Conservation (phyloP, 352 stramenopile species). For the Achlya hypogyna region DNA sequence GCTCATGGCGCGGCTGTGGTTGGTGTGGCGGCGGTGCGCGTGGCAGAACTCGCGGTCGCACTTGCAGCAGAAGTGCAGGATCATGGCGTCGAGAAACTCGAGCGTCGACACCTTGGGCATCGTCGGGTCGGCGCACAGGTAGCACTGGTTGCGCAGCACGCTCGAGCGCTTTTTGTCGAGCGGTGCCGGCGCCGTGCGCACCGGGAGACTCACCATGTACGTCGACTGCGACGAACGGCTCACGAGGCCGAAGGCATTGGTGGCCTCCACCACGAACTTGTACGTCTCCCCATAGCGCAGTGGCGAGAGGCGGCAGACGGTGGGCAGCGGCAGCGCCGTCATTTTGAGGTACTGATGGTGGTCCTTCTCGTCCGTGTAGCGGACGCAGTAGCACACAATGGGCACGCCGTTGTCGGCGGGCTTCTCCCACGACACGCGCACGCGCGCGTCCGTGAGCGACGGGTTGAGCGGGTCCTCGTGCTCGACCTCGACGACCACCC, state of each 20-base stretch:
- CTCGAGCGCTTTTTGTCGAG: slow-evolving; percentile 27
- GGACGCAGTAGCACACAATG: slow-evolving; percentile 78
- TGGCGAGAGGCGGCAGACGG: slow-evolving; percentile 45
- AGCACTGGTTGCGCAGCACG: slow-evolving; percentile 55
- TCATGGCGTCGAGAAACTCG: slow-evolving; percentile 49
- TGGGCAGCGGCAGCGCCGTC: slow-evolving; percentile 54
- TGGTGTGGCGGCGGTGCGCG: slow-evolving; percentile 70
- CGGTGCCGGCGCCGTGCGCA: slow-evolving; percentile 42
- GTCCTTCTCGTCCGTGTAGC: slow-evolving; percentile 62
- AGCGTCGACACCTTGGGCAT: slow-evolving; percentile 63
- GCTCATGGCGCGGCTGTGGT: slow-evolving; percentile 67
- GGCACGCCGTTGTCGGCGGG: slow-evolving; percentile 61
- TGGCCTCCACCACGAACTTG: slow-evolving; percentile 76
- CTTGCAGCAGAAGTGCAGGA: slow-evolving; percentile 73
- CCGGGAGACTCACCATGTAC: slow-evolving; percentile 75
- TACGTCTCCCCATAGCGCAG: slow-evolving; percentile 72
- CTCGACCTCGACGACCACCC: slow-evolving; percentile 52
- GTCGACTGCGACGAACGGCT: slow-evolving; percentile 69
- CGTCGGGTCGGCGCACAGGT: slow-evolving; percentile 54
- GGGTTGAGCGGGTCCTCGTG: not conserved
- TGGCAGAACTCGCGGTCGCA: slow-evolving; percentile 79
- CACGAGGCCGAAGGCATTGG: slow-evolving; percentile 68
- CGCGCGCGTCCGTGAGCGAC: slow-evolving; percentile 41
- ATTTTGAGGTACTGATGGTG: slow-evolving; percentile 63
- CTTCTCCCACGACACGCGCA: slow-evolving; percentile 69